These are phyloP conservation scores for Fusarium foetens DNA, from an alignment of 2,329 filamentous ascomycete species.

Conservation along the genomic window DNA sequence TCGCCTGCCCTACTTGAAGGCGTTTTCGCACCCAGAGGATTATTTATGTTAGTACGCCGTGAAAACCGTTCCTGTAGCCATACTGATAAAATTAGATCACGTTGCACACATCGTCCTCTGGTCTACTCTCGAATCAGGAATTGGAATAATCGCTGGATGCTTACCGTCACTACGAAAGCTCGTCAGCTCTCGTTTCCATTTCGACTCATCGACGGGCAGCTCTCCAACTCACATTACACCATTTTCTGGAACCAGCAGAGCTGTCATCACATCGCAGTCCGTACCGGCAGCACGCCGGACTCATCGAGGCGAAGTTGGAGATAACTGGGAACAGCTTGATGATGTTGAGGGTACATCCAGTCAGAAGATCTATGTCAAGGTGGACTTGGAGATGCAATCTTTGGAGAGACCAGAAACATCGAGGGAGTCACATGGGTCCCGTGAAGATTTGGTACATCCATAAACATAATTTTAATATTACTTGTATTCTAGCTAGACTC, in stretches of 20 bases:
- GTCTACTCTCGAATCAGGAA: constrained; percentile 32
- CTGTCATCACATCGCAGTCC: not conserved
- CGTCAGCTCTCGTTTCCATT: constrained; percentile 6
- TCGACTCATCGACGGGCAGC: not conserved
- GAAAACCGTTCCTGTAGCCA: no score
- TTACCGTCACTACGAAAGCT: constrained; percentile 22
- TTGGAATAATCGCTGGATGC: constrained; percentile 26
- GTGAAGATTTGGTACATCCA: not conserved
- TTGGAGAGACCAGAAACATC: not conserved
- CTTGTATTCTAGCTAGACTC: not conserved
- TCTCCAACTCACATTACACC: constrained; percentile 5
- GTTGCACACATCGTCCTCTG: constrained; percentile 19
- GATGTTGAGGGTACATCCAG: not conserved
- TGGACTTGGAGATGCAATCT: constrained; percentile 11
- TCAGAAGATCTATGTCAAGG: constrained; percentile 12
- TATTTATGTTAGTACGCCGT: constrained; percentile 13
- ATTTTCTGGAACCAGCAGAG: not conserved
- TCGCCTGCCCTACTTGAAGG: constrained; percentile 24
- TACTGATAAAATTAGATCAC: constrained; percentile 4
- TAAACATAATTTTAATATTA: not conserved
- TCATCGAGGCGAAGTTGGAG: not conserved
- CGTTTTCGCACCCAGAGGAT: not conserved
- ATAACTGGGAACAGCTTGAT: constrained; percentile 9
- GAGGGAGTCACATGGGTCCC: not conserved
- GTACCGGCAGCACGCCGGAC: not conserved